Base-by-base conservation (phyloP, 2,329 filamentous ascomycete species). In the Geosmithia flava region DNA sequence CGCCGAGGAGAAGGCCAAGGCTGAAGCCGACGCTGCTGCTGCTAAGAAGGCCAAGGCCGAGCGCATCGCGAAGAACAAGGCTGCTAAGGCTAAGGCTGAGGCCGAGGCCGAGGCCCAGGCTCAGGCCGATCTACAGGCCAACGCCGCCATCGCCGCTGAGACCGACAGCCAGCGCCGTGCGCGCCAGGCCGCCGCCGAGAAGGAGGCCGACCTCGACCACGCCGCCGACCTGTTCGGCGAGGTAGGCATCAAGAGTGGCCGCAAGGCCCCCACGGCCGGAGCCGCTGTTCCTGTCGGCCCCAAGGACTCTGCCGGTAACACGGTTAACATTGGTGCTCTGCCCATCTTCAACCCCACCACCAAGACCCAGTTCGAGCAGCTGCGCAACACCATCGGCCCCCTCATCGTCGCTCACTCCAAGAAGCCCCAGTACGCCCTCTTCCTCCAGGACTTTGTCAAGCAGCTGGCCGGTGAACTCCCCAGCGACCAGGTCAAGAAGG, bases 401-500 rank as follows among this genome's bases (percentile, higher is more conserved):
- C 75, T 97, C 50, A 71, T 98, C 51, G 70, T 74, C 41, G 71
- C 69, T 53, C 88, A 89, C 68, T 67, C 74, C 52, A 94, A 91
- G 76, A 96, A 95, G 72, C 78, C 88, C 1, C 89, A 95, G 56
- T 98, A 97, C 68, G 69, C 80, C 30, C 69, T 95, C 42, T 97
- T 96, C 75, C 74, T 95, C 49, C 86, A 91, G 65, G 93, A 97
- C 60, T 93, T 98, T 60, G 69, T 78, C 54, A 95, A 95, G 74
- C 81, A 87, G 60, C 77, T 97, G 43, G 80, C 83, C 58, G 90
- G 89, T 68, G 90, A 95, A 27, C 68, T 98, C 55, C 82, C 85
- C 15, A 95, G 87, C 62, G 84, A 93, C 49, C 89, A 97, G 70
- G 90, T 97, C 69, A 96, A 97, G 79, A 97, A 97, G 76, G 80